phyloP scores from a whole-genome alignment of 345 rosid genomes.

The Rhodomyrtus tomentosa region DNA sequence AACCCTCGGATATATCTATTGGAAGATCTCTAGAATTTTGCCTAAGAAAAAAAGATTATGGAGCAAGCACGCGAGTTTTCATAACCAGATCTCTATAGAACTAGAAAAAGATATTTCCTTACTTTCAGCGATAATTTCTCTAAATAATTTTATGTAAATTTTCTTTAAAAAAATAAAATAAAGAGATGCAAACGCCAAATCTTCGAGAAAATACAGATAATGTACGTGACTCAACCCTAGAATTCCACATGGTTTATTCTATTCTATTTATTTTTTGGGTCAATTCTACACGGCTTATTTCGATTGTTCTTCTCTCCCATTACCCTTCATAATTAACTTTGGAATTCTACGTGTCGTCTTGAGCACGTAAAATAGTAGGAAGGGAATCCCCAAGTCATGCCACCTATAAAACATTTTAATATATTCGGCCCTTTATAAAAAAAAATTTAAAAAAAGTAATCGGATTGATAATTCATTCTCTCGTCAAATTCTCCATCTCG shows the following conservation, averaged over 20 bases:
- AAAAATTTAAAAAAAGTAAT: too few relatives aligned
- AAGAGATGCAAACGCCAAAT: neutral
- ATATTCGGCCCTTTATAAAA: neutral
- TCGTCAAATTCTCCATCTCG: neutral
- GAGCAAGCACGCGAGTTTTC: neutral
- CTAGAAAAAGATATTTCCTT: neutral
- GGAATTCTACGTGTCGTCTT: neutral
- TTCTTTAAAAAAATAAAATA: neutral
- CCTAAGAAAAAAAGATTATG: neutral
- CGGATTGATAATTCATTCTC: neutral
- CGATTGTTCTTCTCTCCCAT: neutral
- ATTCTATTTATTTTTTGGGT: too few relatives aligned
- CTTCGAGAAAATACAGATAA: neutral
- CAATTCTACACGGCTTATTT: neutral
- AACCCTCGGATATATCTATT: too few relatives aligned
- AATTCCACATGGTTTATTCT: too few relatives aligned
- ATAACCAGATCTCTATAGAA: neutral
- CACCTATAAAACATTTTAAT: neutral
- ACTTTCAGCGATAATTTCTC: neutral
- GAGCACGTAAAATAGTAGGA: neutral
- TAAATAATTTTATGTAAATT: neutral
- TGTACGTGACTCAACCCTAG: too few relatives aligned
- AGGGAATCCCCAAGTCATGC: neutral
- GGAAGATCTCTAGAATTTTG: too few relatives aligned
- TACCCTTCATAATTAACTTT: neutral